Evolutionary conservation across 2,329 filamentous ascomycete species (phyloP).

Genomic region (Furcasterigmium furcatum): DNA sequence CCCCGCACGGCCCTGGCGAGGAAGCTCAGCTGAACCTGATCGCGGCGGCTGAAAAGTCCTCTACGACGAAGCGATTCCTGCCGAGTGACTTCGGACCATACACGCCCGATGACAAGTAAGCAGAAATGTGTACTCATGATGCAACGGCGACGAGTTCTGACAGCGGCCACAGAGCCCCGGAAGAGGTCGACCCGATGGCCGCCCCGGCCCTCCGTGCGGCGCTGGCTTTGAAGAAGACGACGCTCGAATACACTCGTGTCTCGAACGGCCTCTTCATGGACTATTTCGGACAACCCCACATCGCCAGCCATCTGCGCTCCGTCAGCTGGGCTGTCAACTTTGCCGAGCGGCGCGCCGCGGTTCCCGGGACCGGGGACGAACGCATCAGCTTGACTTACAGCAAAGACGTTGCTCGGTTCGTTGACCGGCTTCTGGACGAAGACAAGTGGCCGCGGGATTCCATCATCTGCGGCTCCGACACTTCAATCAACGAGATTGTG

Average conservation of each 20-base stretch:
- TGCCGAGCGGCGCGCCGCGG: background rate
- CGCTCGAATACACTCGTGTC: slow-evolving; percentile 1
- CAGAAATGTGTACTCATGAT: too few relatives aligned
- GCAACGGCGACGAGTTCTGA: too few relatives aligned
- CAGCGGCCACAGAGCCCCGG: too few relatives aligned
- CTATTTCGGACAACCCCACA: slow-evolving; percentile 19
- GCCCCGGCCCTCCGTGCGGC: too few relatives aligned
- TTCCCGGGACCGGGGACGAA: slow-evolving; percentile 7
- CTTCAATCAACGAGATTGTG: background rate
- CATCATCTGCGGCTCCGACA: background rate
- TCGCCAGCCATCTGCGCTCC: slow-evolving; percentile 18
- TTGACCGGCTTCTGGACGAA: slow-evolving; percentile 20
- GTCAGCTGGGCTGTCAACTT: slow-evolving; percentile 2
- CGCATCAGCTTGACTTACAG: slow-evolving; percentile 4
- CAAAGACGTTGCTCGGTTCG: slow-evolving; percentile 20
- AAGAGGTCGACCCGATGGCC: too few relatives aligned
- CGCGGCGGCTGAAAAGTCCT: background rate
- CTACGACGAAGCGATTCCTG: background rate
- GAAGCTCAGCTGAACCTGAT: background rate
- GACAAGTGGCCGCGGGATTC: background rate
- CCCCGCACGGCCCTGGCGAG: background rate
- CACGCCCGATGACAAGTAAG: background rate
- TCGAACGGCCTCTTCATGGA: slow-evolving; percentile 19
- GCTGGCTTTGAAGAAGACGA: background rate
- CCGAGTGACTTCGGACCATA: background rate